These are phyloP conservation scores for Silene uniflora DNA, from an alignment of 148 eudicot species.

Conservation along the genomic window DNA sequence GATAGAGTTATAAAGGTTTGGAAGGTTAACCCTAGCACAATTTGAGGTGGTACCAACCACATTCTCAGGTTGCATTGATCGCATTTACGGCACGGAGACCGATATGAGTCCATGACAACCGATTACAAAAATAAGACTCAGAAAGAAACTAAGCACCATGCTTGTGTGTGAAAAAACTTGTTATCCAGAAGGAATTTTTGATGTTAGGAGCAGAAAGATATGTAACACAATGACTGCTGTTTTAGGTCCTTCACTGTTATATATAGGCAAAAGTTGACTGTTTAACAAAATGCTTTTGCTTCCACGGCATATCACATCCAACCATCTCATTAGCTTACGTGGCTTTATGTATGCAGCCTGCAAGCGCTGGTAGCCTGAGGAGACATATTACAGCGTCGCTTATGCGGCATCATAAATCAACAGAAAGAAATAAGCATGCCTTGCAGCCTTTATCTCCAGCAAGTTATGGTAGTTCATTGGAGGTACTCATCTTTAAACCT, in stretches of 20 bases:
- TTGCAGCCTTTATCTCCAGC: slow-evolving; percentile 78
- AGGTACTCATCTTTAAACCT: slow-evolving; percentile 43
- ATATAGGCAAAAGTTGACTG: too few relatives aligned
- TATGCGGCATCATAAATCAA: slow-evolving; percentile 66
- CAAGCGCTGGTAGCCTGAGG: slow-evolving; percentile 63
- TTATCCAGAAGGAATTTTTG: neutral
- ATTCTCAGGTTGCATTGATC: too few relatives aligned
- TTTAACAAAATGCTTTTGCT: too few relatives aligned
- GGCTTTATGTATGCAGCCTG: slow-evolving; percentile 44
- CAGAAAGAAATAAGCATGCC: slow-evolving; percentile 49
- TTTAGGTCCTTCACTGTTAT: neutral
- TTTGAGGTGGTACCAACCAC: too few relatives aligned
- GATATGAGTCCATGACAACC: too few relatives aligned
- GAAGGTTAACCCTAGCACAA: too few relatives aligned
- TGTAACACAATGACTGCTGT: neutral
- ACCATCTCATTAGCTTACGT: neutral
- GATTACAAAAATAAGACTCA: too few relatives aligned
- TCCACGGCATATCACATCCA: too few relatives aligned
- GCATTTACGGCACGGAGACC: too few relatives aligned
- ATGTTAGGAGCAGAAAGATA: neutral
- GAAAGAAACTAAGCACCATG: too few relatives aligned
- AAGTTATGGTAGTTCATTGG: slow-evolving; percentile 88
- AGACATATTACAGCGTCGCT: slow-evolving; percentile 68
- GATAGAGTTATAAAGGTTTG: too few relatives aligned
- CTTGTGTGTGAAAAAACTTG: neutral